These are phyloP conservation scores for Boletales sp. DNA, from an alignment of 768 basidiomycete species.

Conservation along the genomic window DNA sequence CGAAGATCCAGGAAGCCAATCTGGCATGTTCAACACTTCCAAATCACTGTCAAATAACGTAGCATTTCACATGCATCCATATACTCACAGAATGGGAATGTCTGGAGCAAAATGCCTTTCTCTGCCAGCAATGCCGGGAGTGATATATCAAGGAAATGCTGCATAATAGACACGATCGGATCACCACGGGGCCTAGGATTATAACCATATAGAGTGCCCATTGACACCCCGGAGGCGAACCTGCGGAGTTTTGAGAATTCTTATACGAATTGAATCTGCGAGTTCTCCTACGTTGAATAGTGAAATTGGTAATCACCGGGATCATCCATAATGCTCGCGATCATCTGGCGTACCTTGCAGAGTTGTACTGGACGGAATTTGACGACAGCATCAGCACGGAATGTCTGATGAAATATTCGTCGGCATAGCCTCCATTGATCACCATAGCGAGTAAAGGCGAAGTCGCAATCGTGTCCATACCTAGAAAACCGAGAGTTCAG, in stretches of 20 bases:
- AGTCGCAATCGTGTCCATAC: constrained; percentile 13
- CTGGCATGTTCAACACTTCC: neutral
- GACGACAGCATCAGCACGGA: neutral
- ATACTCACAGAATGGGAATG: neutral
- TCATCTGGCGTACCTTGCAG: constrained; percentile 5
- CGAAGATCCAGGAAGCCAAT: no score
- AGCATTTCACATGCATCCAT: neutral
- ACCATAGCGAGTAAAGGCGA: constrained; percentile 10
- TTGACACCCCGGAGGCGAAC: neutral
- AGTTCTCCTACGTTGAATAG: constrained; percentile 5
- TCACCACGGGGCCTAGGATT: neutral
- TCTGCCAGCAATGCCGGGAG: neutral
- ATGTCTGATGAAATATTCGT: constrained; percentile 17
- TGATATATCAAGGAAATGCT: neutral
- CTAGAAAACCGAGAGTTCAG: neutral
- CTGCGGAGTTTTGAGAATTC: neutral
- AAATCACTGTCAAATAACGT: neutral
- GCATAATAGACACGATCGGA: neutral
- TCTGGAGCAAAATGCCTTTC: neutral
- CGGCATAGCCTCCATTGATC: constrained; percentile 10
- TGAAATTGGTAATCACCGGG: constrained; percentile 4
- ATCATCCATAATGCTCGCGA: constrained; percentile 5
- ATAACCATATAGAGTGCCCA: neutral
- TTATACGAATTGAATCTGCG: no score
- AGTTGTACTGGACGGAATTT: constrained; percentile 8